These are phyloP conservation scores for Bothriochloa decipiens DNA, from an alignment of 176 grass and related monocot species.

Conservation along the genomic window DNA sequence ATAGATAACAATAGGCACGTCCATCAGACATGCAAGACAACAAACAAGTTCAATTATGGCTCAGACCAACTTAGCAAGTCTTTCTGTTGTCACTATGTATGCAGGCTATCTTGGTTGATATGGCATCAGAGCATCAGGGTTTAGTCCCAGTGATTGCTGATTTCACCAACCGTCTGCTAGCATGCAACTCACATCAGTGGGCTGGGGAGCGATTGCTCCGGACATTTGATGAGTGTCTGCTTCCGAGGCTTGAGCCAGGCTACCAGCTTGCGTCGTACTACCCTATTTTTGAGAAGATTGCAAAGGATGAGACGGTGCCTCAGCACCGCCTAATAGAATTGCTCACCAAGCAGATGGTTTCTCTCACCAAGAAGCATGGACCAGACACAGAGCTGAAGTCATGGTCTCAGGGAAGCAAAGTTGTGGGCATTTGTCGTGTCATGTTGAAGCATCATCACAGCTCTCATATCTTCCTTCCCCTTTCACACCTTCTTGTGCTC, in stretches of 20 bases:
- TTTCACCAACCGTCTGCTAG: constrained; percentile 69
- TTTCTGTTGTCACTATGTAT: constrained; percentile 34
- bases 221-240: constrained; percentile 68
- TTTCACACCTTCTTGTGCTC: constrained; percentile 61
- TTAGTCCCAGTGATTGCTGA: constrained; percentile 77
- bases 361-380: constrained; percentile 67
- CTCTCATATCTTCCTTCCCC: constrained; percentile 71
- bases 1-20: constrained; percentile 30
- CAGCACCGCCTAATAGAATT: constrained; percentile 78
- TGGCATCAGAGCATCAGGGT: constrained; percentile 60
- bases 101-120: constrained; percentile 74
- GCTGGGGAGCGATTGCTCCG: constrained; percentile 66
- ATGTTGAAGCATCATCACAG: constrained; percentile 85
- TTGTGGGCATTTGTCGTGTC: constrained; percentile 74
- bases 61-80: not conserved
- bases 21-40: constrained; percentile 23
- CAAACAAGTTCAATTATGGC: not conserved
- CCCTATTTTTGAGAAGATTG: constrained; percentile 85
- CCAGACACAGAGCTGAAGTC: constrained; percentile 66
- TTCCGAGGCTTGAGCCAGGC: constrained; percentile 75
- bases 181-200: constrained; percentile 62
- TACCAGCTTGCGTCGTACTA: constrained; percentile 79
- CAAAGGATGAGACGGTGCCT: constrained; percentile 69
- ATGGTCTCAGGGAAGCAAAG: constrained; percentile 91
- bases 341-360: constrained; percentile 76